Conservation (phyloP, 2,329 filamentous ascomycete species). For the Thermochaetoides dissita region DNA sequence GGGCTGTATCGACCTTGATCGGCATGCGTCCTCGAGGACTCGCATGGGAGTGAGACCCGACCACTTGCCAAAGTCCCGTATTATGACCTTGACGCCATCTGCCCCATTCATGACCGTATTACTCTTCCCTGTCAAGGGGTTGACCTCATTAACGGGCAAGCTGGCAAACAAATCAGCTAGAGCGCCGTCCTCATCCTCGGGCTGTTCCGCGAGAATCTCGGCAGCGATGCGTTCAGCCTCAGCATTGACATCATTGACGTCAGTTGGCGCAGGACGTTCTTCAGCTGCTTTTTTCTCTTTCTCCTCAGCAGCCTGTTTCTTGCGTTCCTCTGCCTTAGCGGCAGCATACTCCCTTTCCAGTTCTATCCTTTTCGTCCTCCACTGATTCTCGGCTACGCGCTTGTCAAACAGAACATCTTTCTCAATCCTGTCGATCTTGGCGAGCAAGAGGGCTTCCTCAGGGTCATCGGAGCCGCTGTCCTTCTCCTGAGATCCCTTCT, state of each 20-base stretch:
- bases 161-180: constrained; percentile 44
- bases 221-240: constrained; percentile 46
- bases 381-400: constrained; percentile 48
- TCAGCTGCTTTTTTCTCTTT: constrained; percentile 14
- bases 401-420: constrained; percentile 64
- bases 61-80: constrained; percentile 76
- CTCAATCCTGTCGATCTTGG: constrained; percentile 64
- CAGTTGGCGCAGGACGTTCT: constrained; percentile 9
- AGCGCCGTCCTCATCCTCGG: constrained; percentile 31
- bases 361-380: constrained; percentile 44
- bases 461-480: constrained; percentile 21
- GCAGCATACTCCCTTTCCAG: constrained; percentile 48
- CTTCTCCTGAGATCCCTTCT: constrained; percentile 17
- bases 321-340: constrained; percentile 24
- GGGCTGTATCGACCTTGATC: constrained; percentile 46
- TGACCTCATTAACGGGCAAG: constrained; percentile 46
- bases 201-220: constrained; percentile 38
- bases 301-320: constrained; percentile 15
- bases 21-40: constrained; percentile 76
- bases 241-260: constrained; percentile 32
- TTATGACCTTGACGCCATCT: constrained; percentile 41
- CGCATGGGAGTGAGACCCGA: constrained; percentile 62
- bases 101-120: constrained; percentile 39
- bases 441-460: constrained; percentile 50
- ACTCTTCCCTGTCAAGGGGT: constrained; percentile 43